phyloP scores from a whole-genome alignment of 2,329 filamentous ascomycete species.

The Fonsecaea nubica region DNA sequence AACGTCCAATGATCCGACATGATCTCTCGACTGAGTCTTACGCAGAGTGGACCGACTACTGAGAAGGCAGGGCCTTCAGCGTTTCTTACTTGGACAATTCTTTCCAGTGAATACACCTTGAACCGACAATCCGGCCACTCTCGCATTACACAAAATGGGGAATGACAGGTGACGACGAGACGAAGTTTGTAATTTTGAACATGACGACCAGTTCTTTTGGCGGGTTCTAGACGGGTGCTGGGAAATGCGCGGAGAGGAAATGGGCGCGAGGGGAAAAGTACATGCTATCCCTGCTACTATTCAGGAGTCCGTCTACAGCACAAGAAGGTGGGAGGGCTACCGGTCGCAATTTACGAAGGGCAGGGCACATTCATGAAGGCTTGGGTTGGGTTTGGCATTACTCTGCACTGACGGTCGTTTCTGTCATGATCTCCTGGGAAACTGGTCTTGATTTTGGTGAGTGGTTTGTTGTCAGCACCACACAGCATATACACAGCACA shows the following conservation, averaged over 20 bases:
- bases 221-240: not conserved
- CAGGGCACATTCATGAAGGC: not conserved
- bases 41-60: conserved; percentile 12
- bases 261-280: not conserved
- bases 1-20: not conserved
- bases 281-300: not conserved
- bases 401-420: not conserved
- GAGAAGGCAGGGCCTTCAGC: not conserved
- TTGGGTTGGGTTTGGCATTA: not conserved
- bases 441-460: not conserved
- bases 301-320: not conserved
- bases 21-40: not conserved
- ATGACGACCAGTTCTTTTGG: not conserved
- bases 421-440: not conserved
- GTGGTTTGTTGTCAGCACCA: not conserved
- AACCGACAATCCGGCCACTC: not conserved
- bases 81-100: not conserved
- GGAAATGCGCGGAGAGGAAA: not conserved
- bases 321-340: not conserved
- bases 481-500: not conserved
- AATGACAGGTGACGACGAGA: not conserved
- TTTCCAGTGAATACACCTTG: not conserved
- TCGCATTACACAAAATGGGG: not conserved
- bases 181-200: not conserved
- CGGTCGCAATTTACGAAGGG: not conserved